Conservation (phyloP, 345 rosid species). For the Gossypium longicalyx region DNA sequence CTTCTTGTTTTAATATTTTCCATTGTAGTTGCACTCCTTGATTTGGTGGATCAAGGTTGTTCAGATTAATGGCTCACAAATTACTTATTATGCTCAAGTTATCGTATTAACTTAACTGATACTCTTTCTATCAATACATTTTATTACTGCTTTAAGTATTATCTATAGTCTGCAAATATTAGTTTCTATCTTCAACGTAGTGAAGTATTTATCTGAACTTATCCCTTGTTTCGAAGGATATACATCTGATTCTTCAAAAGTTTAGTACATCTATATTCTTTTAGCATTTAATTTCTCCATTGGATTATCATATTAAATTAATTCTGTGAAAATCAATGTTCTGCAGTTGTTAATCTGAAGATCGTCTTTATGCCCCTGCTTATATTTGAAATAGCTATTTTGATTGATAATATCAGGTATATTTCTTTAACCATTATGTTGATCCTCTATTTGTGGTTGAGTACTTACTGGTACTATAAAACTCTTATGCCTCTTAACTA, state of each 20-base stretch:
- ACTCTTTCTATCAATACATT: not conserved
- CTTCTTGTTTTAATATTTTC: not conserved
- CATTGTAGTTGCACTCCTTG: not conserved
- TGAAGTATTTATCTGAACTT: not conserved
- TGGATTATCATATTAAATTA: slow-evolving; percentile 6
- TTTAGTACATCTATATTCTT: not conserved
- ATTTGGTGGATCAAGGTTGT: not conserved
- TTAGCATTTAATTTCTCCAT: not conserved
- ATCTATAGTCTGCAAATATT: not conserved
- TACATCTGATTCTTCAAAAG: not conserved
- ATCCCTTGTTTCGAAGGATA: not conserved
- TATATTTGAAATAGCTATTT: slow-evolving; percentile 61
- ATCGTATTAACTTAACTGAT: not conserved
- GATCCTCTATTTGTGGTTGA: not conserved
- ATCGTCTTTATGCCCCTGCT: slow-evolving; percentile 75
- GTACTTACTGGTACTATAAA: not conserved
- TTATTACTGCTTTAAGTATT: not conserved
- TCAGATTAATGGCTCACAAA: not conserved
- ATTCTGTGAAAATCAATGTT: slow-evolving; percentile 21
- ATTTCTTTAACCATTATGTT: slow-evolving; percentile 4
- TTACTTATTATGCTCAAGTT: not conserved
- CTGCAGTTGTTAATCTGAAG: slow-evolving; percentile 77
- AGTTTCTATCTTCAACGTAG: not conserved
- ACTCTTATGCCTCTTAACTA: not conserved
- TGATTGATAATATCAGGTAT: slow-evolving; percentile 90